A percentile compares a stretch with the other conserved stretches of the same genome.
phyloP scores from a whole-genome alignment of 495 filamentous ascomycete species.

The Xylaria grammica region DNA sequence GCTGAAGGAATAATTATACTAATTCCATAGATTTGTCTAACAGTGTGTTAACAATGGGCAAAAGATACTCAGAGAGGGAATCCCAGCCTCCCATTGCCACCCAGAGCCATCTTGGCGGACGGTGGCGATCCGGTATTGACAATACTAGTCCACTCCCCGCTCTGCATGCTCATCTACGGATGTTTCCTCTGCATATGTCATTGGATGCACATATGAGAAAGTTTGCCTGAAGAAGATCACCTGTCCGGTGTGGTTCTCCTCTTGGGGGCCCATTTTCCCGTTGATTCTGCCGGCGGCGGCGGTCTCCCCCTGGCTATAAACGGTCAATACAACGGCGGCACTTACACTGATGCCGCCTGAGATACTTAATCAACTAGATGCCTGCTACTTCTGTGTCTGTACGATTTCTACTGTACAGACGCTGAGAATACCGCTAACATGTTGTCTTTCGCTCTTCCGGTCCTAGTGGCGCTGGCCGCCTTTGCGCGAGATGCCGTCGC shows the following conservation, averaged over 20 bases:
- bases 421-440: neutral
- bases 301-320: slow-evolving; percentile 22
- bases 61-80: neutral
- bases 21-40: too few species aligned
- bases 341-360: slow-evolving; percentile 15
- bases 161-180: slow-evolving; percentile 1
- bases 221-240: neutral
- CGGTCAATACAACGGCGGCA: slow-evolving; percentile 26
- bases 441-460: neutral
- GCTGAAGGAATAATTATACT: too few species aligned
- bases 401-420: neutral
- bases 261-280: slow-evolving; percentile 35
- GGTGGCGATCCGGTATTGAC: neutral
- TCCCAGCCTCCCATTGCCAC: neutral
- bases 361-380: neutral
- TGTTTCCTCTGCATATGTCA: neutral
- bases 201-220: neutral
- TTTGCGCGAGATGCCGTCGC: slow-evolving; percentile 24
- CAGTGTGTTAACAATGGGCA: neutral
- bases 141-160: slow-evolving; percentile 6
- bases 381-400: neutral
- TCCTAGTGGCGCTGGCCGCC: slow-evolving; percentile 23
- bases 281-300: slow-evolving; percentile 37
- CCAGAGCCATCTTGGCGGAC: slow-evolving; percentile 6
- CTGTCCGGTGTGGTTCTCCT: slow-evolving; percentile 9